phyloP scores from a whole-genome alignment of 208 protist genomes.

The Trypanosoma platydactyli region DNA sequence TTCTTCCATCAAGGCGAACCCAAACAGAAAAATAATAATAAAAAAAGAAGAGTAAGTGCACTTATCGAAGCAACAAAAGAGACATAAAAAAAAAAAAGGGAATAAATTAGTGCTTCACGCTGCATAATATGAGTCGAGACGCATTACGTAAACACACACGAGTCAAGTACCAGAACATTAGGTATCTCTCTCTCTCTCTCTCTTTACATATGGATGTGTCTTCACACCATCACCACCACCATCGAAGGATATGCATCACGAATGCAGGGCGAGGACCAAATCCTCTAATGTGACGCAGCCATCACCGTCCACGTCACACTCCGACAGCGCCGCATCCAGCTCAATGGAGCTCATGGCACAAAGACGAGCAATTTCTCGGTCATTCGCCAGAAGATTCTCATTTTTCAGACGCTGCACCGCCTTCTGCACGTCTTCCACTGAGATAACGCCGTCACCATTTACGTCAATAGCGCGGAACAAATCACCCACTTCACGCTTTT shows the following conservation, averaged over 20 bases:
- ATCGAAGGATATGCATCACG: conserved; percentile 20
- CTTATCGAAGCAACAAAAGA: neutral
- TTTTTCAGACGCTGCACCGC: conserved; percentile 36
- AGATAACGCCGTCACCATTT: conserved; percentile 59
- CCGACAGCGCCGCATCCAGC: conserved; percentile 42
- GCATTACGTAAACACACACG: too few species aligned
- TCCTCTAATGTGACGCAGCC: conserved; percentile 61
- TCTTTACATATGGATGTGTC: neutral
- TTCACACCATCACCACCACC: neutral
- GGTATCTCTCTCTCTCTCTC: neutral
- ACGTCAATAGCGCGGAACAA: conserved; percentile 52
- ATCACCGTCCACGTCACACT: conserved; percentile 72
- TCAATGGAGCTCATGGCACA: conserved; percentile 57
- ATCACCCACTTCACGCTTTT: conserved; percentile 34
- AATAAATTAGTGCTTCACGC: neutral
- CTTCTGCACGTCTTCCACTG: conserved; percentile 44
- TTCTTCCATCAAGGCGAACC: neutral
- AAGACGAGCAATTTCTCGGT: conserved; percentile 45
- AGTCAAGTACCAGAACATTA: too few species aligned
- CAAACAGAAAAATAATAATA: neutral
- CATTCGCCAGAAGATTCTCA: conserved; percentile 34
- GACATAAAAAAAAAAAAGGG: conserved; percentile 21
- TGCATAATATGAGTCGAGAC: too few species aligned
- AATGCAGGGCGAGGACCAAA: conserved; percentile 40
- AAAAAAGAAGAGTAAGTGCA: neutral